These are phyloP conservation scores for Russula earlei DNA, from an alignment of 768 basidiomycete genomes.

Conservation along the genomic window DNA sequence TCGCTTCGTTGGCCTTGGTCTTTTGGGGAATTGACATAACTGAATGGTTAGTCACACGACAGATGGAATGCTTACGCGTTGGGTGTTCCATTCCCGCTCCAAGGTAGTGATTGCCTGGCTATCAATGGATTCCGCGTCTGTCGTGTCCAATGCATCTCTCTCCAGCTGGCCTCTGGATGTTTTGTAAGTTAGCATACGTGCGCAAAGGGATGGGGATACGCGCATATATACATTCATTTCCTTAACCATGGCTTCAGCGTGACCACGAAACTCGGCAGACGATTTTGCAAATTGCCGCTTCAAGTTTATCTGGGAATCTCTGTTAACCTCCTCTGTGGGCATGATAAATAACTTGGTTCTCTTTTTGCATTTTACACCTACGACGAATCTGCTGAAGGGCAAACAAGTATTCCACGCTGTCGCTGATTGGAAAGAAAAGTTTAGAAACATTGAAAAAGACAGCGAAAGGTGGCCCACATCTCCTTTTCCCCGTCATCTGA, in stretches of 20 bases:
- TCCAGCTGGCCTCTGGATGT: slow-evolving; percentile 3
- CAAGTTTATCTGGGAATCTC: neutral
- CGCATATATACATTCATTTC: slow-evolving; percentile 18
- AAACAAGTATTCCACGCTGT: slow-evolving; percentile 6
- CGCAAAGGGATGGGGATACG: neutral
- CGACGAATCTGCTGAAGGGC: slow-evolving; percentile 9
- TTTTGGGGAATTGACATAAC: neutral
- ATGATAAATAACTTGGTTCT: neutral
- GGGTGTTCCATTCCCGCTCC: slow-evolving; percentile 6
- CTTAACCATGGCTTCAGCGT: slow-evolving; percentile 4
- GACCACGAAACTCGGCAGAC: slow-evolving; percentile 8
- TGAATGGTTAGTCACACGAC: neutral
- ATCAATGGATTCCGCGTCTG: neutral
- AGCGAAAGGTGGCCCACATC: neutral
- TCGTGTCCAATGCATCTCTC: neutral
- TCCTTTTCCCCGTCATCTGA: slow-evolving; percentile 3
- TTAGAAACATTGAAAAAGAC: neutral
- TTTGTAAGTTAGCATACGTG: neutral
- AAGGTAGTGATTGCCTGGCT: neutral
- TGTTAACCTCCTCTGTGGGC: neutral
- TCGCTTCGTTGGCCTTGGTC: slow-evolving; percentile 3
- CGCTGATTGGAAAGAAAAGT: neutral
- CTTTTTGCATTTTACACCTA: neutral
- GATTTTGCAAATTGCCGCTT: slow-evolving; percentile 6
- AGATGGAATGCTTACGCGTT: slow-evolving; percentile 2